These are phyloP conservation scores for Candolleomyces efflorescens DNA, from an alignment of 768 basidiomycete species.

Conservation along the genomic window DNA sequence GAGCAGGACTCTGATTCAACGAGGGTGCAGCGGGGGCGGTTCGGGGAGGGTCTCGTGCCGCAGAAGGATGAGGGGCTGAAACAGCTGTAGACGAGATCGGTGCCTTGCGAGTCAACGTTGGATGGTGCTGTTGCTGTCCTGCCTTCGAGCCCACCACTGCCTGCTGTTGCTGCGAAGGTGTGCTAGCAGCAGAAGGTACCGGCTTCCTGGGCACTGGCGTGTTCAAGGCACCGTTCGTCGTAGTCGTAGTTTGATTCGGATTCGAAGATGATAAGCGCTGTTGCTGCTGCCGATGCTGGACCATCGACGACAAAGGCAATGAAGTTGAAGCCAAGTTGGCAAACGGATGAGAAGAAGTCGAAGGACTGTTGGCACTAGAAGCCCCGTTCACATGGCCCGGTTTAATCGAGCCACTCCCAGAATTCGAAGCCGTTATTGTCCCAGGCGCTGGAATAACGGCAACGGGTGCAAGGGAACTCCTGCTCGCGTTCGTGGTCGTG, in stretches of 20 bases:
- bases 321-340: not conserved
- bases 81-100: not conserved
- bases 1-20: constrained; percentile 3
- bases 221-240: too few relatives aligned
- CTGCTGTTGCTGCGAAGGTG: too few relatives aligned
- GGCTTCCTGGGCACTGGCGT: not conserved
- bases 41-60: not conserved
- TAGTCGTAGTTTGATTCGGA: not conserved
- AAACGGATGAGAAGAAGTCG: too few relatives aligned
- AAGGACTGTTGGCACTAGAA: not conserved
- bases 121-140: not conserved
- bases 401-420: not conserved
- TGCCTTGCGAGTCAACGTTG: not conserved
- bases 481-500: not conserved
- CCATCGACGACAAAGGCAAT: not conserved
- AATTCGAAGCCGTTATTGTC: constrained; percentile 4
- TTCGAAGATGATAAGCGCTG: not conserved
- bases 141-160: not conserved
- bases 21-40: constrained; percentile 5
- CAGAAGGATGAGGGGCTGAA: not conserved
- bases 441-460: constrained; percentile 3
- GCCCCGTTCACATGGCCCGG: constrained; percentile 2
- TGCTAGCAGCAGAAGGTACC: not conserved
- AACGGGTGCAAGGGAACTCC: not conserved
- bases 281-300: not conserved